A percentile compares a stretch with the other conserved stretches of the same genome.
Conservation (phyloP, 1,284 basidiomycete species). For the Stygiomarasmius scandens region DNA sequence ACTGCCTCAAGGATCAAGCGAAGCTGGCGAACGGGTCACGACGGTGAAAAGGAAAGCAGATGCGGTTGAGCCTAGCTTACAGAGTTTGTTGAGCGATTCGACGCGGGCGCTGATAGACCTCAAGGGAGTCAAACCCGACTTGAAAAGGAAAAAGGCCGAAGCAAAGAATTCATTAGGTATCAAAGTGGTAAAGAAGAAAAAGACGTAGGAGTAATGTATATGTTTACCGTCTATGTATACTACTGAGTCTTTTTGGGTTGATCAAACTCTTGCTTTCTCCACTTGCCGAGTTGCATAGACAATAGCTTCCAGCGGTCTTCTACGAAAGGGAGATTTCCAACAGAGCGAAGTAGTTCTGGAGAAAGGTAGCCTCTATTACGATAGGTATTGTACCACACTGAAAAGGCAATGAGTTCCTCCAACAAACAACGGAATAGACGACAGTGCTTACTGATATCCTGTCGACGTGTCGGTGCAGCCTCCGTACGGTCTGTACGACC, state of each 20-base stretch:
- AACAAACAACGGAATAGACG: not conserved
- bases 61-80: slow-evolving; percentile 67
- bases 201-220: slow-evolving; percentile 12
- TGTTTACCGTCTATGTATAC: not conserved
- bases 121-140: slow-evolving; percentile 39
- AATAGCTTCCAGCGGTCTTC: slow-evolving; percentile 70
- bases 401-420: no score
- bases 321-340: slow-evolving; percentile 61
- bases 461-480: slow-evolving; percentile 82
- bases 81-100: slow-evolving; percentile 74
- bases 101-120: slow-evolving; percentile 65
- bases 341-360: slow-evolving; percentile 47
- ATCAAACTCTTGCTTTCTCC: slow-evolving; percentile 61
- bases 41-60: slow-evolving; percentile 84
- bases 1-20: slow-evolving; percentile 38
- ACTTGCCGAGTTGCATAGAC: slow-evolving; percentile 60
- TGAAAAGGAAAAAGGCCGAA: slow-evolving; percentile 69
- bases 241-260: slow-evolving; percentile 40
- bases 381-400: slow-evolving; percentile 78
- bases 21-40: slow-evolving; percentile 41
- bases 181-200: slow-evolving; percentile 67
- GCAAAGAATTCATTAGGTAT: slow-evolving; percentile 70
- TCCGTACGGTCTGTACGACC: slow-evolving; percentile 67
- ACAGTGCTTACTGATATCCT: slow-evolving; percentile 74
- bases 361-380: slow-evolving; percentile 76